Base-by-base conservation (phyloP, 78 protist species). In the Cavenderia fasciculata region DNA sequence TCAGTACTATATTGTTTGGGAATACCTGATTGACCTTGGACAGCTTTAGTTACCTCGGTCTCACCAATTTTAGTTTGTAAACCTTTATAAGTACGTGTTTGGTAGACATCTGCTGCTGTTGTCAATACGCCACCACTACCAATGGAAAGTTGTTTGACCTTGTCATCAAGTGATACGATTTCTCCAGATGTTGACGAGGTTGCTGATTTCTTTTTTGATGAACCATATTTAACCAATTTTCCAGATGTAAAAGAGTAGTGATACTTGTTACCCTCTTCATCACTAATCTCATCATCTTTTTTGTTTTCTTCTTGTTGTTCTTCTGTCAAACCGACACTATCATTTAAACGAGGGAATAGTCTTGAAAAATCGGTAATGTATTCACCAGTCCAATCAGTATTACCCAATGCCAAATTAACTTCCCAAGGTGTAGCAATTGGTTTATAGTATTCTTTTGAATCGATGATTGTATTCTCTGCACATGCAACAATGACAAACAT, bases 371-470 rank as follows among this genome's bases (percentile, higher is more conserved):
- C 94, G 1, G 85, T 75, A 0, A 47, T 19, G 23, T 79, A 84
- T 34, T 52, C 86, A 11, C 95, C 95, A 6, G 85, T 54, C 95
- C 95, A 95, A 23, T 74, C 85, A 14, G 27, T 25, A 2, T 40
- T 59, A 3, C 36, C 25, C 8, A 94, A 57, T 21, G 96, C 95
- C 31, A 96, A 4, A 49, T 82, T 71, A n/a, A 94, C 43, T 71
- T 96, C 97, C 34, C 71, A 96, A 21, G 97, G 97, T 46, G 97
- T 96, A 38, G 95, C 92, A 27, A 96, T 68, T 31, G 97, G 97
- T 56, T 79, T 75, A 36, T 43, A 76, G 38, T 74, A 92, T 29
- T 92, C 94, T 59, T 69, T 47, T 36, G 93, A 75, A 23, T 92
- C 95, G n/a, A 96, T 31, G 23, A 96, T 54, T 7, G 95, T 31